Evolutionary conservation across 305 asterid genomes (phyloP).

Genomic region (Solanum hybrid): DNA sequence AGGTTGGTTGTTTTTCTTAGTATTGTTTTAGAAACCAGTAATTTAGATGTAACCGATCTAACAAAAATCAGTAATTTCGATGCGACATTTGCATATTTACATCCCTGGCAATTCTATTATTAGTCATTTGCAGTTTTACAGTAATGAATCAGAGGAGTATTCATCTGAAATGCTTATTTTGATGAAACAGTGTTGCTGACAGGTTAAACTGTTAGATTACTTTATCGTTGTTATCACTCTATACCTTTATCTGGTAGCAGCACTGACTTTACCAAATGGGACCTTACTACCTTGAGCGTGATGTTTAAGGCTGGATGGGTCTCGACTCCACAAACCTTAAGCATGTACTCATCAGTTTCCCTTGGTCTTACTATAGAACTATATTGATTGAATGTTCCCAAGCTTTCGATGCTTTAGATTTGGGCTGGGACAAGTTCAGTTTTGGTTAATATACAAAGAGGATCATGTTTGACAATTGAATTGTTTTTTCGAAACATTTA

Average conservation of each 20-base stretch:
- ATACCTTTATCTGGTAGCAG: neutral
- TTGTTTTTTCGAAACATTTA: neutral
- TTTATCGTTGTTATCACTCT: neutral
- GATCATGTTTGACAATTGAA: neutral
- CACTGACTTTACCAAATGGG: neutral
- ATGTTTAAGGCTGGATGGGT: neutral
- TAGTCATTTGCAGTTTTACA: neutral
- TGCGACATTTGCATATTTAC: neutral
- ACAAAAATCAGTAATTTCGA: neutral
- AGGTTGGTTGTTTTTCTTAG: slow-evolving; percentile 32
- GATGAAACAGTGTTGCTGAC: neutral
- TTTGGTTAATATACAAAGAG: neutral
- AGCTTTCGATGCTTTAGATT: neutral
- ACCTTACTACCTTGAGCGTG: neutral
- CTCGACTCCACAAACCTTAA: neutral
- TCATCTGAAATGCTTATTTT: neutral
- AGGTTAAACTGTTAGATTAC: neutral
- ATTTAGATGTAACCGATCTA: neutral
- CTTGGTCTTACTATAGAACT: neutral
- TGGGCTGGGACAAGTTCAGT: neutral
- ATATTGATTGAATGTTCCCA: neutral
- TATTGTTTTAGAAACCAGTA: neutral
- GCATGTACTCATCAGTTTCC: neutral
- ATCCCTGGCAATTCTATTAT: neutral
- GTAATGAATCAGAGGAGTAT: neutral